Conservation (phyloP, 2,329 filamentous ascomycete genomes). For the Microthyrium microscopicum region DNA sequence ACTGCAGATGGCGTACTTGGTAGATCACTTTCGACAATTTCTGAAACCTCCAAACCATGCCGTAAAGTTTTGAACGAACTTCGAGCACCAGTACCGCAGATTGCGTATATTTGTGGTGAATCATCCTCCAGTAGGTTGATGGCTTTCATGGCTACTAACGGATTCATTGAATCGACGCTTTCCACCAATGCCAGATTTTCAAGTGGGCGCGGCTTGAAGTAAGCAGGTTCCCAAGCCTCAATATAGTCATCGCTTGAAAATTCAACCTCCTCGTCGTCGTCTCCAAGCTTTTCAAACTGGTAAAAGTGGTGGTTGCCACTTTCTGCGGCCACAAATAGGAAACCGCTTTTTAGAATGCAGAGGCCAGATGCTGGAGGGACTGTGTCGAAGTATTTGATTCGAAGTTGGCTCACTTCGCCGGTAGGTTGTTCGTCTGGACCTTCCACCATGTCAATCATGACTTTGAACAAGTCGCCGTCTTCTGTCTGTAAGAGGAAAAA, state of each 20-base stretch:
- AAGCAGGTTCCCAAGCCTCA: slow-evolving; percentile 46
- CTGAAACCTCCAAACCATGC: slow-evolving; percentile 81
- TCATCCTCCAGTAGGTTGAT: slow-evolving; percentile 84
- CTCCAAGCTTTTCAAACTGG: slow-evolving; percentile 91
- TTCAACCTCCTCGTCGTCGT: slow-evolving; percentile 80
- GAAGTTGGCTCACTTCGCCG: slow-evolving; percentile 65
- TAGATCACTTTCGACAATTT: slow-evolving; percentile 87
- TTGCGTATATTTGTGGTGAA: slow-evolving; percentile 87
- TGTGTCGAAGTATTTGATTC: slow-evolving; percentile 97
- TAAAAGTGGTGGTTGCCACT: slow-evolving; percentile 90
- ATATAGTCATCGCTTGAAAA: slow-evolving; percentile 73
- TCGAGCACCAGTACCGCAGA: slow-evolving; percentile 74
- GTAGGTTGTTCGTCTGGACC: slow-evolving; percentile 63
- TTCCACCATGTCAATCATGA: slow-evolving; percentile 80
- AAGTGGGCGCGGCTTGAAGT: slow-evolving; percentile 63
- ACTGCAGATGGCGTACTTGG: slow-evolving; percentile 80
- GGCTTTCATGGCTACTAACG: slow-evolving; percentile 78
- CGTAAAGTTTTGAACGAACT: slow-evolving; percentile 85
- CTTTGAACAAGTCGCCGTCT: slow-evolving; percentile 95
- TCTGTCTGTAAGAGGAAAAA: slow-evolving; percentile 95
- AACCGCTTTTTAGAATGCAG: slow-evolving; percentile 88
- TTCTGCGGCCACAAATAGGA: slow-evolving; percentile 82
- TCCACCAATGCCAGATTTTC: slow-evolving; percentile 77
- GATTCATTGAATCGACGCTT: slow-evolving; percentile 76
- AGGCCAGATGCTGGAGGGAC: slow-evolving; percentile 76